Evolutionary conservation across 495 filamentous ascomycete genomes (phyloP).

Genomic region (Penicillium subrubescens): DNA sequence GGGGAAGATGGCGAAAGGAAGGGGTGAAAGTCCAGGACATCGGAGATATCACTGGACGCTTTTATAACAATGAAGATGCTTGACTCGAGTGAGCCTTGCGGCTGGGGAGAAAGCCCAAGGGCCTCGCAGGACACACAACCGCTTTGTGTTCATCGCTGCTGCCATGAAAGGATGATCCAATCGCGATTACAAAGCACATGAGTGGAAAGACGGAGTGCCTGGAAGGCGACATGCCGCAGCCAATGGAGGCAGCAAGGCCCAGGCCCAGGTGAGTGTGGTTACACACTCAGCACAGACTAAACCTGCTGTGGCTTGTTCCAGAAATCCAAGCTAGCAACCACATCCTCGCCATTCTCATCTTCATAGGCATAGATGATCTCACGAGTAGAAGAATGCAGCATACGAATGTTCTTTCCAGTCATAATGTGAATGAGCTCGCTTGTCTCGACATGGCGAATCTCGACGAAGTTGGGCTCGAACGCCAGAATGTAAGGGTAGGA

Average conservation of each 20-base stretch:
- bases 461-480: slow-evolving; percentile 98
- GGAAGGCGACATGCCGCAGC: not conserved
- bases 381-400: slow-evolving; percentile 93
- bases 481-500: slow-evolving; percentile 95
- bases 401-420: slow-evolving; percentile 91
- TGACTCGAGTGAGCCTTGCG: not conserved
- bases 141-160: not conserved
- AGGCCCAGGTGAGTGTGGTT: not conserved
- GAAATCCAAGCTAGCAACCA: slow-evolving; percentile 95
- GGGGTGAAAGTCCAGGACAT: not conserved
- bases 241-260: not conserved
- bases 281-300: slow-evolving; percentile 12
- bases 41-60: not conserved
- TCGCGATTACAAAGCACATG: not conserved
- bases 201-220: not conserved
- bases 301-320: slow-evolving; percentile 66
- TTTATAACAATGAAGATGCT: not conserved
- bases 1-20: not conserved
- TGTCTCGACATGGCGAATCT: slow-evolving; percentile 92
- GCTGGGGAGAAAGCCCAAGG: not conserved
- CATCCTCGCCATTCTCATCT: slow-evolving; percentile 88
- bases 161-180: not conserved
- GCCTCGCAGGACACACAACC: not conserved
- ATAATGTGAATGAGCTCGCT: slow-evolving; percentile 89
- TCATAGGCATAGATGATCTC: slow-evolving; percentile 99